Evolutionary conservation across 192 early-diverging fungal species (phyloP), one percentile per base, ranked within the genome.

Genomic region (Backusella liffmaniae): DNA sequence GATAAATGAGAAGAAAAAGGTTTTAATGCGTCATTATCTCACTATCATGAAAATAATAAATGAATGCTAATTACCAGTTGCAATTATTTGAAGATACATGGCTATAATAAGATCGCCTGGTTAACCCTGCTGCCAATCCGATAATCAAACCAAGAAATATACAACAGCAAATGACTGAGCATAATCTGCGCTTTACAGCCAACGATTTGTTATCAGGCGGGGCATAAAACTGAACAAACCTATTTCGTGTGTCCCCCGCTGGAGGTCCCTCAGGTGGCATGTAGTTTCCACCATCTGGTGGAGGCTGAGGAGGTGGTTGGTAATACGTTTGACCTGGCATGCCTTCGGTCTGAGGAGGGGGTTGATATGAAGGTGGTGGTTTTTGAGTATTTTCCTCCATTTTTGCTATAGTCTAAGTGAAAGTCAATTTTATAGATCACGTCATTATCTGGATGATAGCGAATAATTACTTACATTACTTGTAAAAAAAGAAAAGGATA

Each of bases 281-380:
- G 9, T 30, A 21, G 4, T 29, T 39, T 4, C 3, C 36, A 7
- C 16, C 34, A 16, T 37, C 53, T 23, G 53, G 76, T 59, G 37
- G 77, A 30, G 72, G 41, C 12, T 68, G 59, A 18, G 77, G 70
- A 10, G 76, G 76, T 0, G 77, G 72, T 29, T 78, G 77, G 39
- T 78, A 78, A 13, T 78, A 78, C 5, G 70, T 67, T 15, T 73
- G 65, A 23, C 72, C 72, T 53, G 62, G 44, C 1, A 34, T 12
- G 16, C 21, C 32, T 51, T 23, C 16, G 7, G 9, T 21, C 16
- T 37, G 15, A 29, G 29, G 13, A 37, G 30, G 23, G 23, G 30
- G 68, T 44, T 77, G 76, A 66, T 77, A 77, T 15, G 56, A 21
- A 46, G 76, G 76, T 59, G 69, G 76, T 44, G 76, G 76, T 21